Evolutionary conservation across 1,284 basidiomycete genomes (phyloP).

Genomic region (Ceratobasidium sp.): DNA sequence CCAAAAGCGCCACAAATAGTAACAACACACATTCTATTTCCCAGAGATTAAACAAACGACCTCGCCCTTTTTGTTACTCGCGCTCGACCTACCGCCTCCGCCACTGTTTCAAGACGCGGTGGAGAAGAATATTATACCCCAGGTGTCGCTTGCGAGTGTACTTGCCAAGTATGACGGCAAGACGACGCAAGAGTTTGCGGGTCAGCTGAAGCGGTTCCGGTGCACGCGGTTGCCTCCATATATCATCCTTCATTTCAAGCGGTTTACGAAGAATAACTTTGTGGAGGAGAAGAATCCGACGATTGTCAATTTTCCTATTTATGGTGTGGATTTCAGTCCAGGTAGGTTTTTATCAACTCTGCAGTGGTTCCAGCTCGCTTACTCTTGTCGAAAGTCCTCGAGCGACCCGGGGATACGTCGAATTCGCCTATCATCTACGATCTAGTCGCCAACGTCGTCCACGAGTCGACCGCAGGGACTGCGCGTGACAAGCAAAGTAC

Average conservation of each 20-base stretch:
- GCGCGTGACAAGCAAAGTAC: slow-evolving; percentile 89
- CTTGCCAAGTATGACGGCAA: slow-evolving; percentile 96
- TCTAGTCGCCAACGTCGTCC: slow-evolving; percentile 94
- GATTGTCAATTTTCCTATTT: slow-evolving; percentile 95
- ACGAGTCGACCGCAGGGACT: slow-evolving; percentile 94
- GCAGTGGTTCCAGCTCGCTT: slow-evolving; percentile 32
- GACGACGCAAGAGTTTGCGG: slow-evolving; percentile 90
- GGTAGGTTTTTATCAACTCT: slow-evolving; percentile 71
- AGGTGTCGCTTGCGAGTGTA: slow-evolving; percentile 91
- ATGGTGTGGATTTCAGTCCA: slow-evolving; percentile 90
- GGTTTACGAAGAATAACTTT: slow-evolving; percentile 98
- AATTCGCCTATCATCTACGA: slow-evolving; percentile 83
- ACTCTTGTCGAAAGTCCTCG: slow-evolving; percentile 72
- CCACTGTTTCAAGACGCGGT: slow-evolving; percentile 96
- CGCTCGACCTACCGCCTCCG: slow-evolving; percentile 94
- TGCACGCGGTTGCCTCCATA: slow-evolving; percentile 90
- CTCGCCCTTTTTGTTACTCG: slow-evolving; percentile 95
- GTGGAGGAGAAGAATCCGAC: slow-evolving; percentile 99
- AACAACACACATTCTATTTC: slow-evolving; percentile 25
- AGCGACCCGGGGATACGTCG: slow-evolving; percentile 68
- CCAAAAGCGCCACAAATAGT: slow-evolving; percentile 42
- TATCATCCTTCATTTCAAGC: slow-evolving; percentile 94
- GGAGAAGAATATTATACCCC: slow-evolving; percentile 98
- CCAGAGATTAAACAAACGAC: slow-evolving; percentile 87
- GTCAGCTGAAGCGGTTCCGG: slow-evolving; percentile 90